phyloP scores from a whole-genome alignment of 1,284 basidiomycete genomes.

The Kwoniella shivajii region DNA sequence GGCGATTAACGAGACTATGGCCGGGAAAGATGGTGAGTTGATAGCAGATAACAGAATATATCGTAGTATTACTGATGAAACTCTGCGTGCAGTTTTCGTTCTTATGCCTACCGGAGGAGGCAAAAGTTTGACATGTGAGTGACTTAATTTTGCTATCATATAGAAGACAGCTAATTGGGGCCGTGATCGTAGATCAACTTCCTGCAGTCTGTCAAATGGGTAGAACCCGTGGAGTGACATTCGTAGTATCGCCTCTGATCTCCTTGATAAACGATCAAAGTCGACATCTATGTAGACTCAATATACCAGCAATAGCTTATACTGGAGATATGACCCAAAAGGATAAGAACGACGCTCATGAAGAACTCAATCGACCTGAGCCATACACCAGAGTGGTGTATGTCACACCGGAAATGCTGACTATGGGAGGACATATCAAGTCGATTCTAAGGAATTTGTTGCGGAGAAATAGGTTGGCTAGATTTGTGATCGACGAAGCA shows the following conservation, averaged over 20 bases:
- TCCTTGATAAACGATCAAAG: constrained; percentile 93
- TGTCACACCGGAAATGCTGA: constrained; percentile 89
- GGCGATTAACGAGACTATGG: constrained; percentile 76
- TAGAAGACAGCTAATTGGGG: background rate
- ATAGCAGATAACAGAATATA: background rate
- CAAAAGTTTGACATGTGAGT: constrained; percentile 76
- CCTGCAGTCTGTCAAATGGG: constrained; percentile 80
- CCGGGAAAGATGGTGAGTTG: constrained; percentile 65
- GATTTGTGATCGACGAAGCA: constrained; percentile 95
- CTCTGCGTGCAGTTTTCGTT: constrained; percentile 68
- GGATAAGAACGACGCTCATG: constrained; percentile 56
- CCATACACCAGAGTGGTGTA: constrained; percentile 69
- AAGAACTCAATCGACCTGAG: constrained; percentile 55
- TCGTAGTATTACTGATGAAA: background rate
- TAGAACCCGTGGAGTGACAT: constrained; percentile 75
- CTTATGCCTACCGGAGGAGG: constrained; percentile 97
- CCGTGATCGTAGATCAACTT: constrained; percentile 60
- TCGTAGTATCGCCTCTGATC: constrained; percentile 88
- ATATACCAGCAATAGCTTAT: constrained; percentile 72
- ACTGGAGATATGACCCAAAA: constrained; percentile 62
- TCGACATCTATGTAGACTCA: constrained; percentile 64
- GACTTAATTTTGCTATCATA: background rate
- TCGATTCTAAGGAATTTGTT: constrained; percentile 65
- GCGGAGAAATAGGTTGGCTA: constrained; percentile 64
- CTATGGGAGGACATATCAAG: constrained; percentile 64